Evolutionary conservation across 176 grass and related monocot species (phyloP), one percentile per base, ranked within the genome.

Genomic region (Oryza meyeriana): DNA sequence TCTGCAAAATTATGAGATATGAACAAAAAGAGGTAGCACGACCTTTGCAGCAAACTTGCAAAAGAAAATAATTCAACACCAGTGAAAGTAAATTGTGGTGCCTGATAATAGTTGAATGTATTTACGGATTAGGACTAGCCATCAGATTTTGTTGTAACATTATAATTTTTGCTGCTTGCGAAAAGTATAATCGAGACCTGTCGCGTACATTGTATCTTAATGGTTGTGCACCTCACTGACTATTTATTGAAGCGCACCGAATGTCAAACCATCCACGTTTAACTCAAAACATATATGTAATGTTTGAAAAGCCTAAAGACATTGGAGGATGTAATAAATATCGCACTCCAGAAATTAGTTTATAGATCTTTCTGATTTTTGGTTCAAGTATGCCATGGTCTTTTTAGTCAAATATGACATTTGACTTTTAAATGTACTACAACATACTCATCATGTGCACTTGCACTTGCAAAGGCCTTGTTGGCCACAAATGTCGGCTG

Each of bases 1-100:
- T 95, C 96, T 99, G 76, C 1, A 74, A 69, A 80, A 75, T 82
- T 47, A 82, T 55, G 69, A 58, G 20, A 52, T 20, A 77, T 68
- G 14, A 62, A 66, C 61, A 77, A 64, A n/a, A 2, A 86, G 29
- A 72, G 29, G n/a, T 26, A 24, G 0, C 11, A 9, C 33, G 38
- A 14, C 12, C n/a, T 47, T 78, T 40, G 36, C 82, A 82, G 38
- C 32, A 73, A 73, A 78, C 69, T 36, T 40, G 33, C 13, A n/a
- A 12, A 10, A 62, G 31, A 65, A 67, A 72, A 66, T 64, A 82
- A 68, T 50, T 22, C 61, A 55, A 50, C 4, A 62, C 12, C n/a
- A 40, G 36, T 34, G 35, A 40, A 17, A 64, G 11, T 62, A 66
- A 64, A 6, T 72, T 7, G 18, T 38, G 35, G 41, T 13, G 32